Evolutionary conservation across 306 rosid species (phyloP).

Genomic region (Acacia confusa): DNA sequence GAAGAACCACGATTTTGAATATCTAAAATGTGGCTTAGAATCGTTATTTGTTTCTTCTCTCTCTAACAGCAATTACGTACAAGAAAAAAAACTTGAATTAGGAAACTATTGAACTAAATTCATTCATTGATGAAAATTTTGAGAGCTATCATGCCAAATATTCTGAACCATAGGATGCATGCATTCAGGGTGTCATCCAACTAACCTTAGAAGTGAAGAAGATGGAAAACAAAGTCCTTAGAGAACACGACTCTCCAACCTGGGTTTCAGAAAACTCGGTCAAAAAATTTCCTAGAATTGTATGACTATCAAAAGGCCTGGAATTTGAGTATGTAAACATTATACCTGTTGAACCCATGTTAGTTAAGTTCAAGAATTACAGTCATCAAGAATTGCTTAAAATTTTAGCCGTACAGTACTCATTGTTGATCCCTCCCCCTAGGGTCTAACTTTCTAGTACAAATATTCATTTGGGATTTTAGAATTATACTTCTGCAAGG

Average conservation of each 20-base stretch:
- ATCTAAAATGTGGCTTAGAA: not conserved
- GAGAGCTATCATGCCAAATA: no score
- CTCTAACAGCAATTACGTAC: not conserved
- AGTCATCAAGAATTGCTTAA: not conserved
- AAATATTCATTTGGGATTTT: constrained; percentile 1
- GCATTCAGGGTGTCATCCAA: no score
- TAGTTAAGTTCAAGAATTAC: not conserved
- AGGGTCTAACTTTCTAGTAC: not conserved
- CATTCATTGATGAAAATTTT: not conserved
- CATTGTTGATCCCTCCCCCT: not conserved
- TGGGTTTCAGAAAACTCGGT: not conserved
- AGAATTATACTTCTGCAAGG: not conserved
- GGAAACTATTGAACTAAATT: not conserved
- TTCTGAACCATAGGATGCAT: no score
- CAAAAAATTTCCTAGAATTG: not conserved
- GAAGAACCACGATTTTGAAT: not conserved
- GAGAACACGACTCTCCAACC: no score
- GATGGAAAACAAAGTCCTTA: no score
- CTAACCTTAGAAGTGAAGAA: no score
- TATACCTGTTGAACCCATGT: not conserved
- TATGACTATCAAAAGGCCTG: not conserved
- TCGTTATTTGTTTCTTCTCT: no score
- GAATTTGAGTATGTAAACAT: not conserved
- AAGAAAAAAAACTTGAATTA: no score
- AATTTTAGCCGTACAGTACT: not conserved